phyloP scores from a whole-genome alignment of 2,329 filamentous ascomycete species.

The Hypoxylon sp. region DNA sequence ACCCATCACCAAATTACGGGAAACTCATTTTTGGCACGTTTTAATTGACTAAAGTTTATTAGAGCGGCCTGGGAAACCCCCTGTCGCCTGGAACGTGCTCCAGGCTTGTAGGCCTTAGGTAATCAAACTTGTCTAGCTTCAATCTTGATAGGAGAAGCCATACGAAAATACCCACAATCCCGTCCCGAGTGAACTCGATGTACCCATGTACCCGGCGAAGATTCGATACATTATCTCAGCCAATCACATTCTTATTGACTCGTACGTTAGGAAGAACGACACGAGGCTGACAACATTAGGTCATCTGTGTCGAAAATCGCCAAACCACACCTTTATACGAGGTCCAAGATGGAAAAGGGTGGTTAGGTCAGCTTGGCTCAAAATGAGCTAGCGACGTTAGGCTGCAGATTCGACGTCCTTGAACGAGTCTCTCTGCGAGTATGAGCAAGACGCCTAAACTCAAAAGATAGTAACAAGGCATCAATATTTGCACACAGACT shows the following conservation, averaged over 20 bases:
- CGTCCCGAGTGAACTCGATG: background rate
- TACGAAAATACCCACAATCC: background rate
- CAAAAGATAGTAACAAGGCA: conserved; percentile 61
- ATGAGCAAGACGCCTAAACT: conserved; percentile 67
- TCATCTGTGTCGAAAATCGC: conserved; percentile 49
- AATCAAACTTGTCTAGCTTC: conserved; percentile 6
- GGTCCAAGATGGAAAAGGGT: conserved; percentile 44
- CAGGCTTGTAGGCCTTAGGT: conserved; percentile 4
- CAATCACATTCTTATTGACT: conserved; percentile 14
- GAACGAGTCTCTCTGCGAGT: conserved; percentile 55
- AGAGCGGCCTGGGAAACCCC: conserved; percentile 28
- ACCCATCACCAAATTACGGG: conserved; percentile 37
- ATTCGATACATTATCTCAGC: conserved; percentile 2
- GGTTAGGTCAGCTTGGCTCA: conserved; percentile 42
- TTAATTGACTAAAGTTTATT: conserved; percentile 36
- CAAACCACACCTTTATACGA: conserved; percentile 44
- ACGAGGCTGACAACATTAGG: conserved; percentile 5
- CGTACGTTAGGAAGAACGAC: conserved; percentile 6
- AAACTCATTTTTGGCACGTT: conserved; percentile 39
- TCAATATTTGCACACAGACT: conserved; percentile 95
- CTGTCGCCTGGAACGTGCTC: conserved; percentile 11
- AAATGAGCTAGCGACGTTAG: conserved; percentile 48
- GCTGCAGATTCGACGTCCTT: conserved; percentile 54
- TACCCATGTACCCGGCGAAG: background rate
- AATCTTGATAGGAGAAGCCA: background rate